phyloP scores from a whole-genome alignment of 2,329 filamentous ascomycete genomes.

The Periconia digitata region DNA sequence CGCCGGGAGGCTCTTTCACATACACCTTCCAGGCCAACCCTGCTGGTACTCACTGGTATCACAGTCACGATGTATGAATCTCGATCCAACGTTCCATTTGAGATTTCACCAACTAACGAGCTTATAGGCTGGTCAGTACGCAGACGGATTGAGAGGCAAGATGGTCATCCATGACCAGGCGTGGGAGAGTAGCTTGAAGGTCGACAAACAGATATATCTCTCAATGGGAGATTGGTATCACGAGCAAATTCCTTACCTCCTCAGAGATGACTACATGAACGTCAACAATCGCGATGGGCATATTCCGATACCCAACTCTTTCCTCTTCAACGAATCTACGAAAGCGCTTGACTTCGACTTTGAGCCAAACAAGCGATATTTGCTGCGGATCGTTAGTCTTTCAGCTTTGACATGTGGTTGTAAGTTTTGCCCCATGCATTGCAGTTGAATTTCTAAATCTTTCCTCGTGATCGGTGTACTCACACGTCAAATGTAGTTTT shows the following conservation, averaged over 20 bases:
- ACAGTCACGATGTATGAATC: constrained; percentile 10
- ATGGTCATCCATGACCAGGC: constrained; percentile 63
- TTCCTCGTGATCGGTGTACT: too few relatives aligned
- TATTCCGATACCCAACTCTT: constrained; percentile 67
- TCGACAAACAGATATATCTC: constrained; percentile 59
- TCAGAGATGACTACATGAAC: constrained; percentile 49
- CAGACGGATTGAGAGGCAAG: constrained; percentile 67
- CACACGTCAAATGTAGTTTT: constrained; percentile 29
- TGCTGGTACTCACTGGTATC: constrained; percentile 42
- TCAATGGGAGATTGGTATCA: constrained; percentile 74
- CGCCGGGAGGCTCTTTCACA: constrained; percentile 42
- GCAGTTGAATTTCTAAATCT: too few relatives aligned
- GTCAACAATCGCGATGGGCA: constrained; percentile 49
- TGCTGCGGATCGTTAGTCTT: constrained; percentile 70
- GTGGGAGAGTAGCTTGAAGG: constrained; percentile 53
- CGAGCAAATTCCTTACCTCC: constrained; percentile 53
- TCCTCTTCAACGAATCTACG: constrained; percentile 73
- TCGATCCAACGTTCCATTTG: not conserved
- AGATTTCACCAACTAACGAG: not conserved
- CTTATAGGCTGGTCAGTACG: constrained; percentile 52
- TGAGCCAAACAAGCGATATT: constrained; percentile 65
- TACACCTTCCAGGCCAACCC: constrained; percentile 50
- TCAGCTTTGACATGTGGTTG: constrained; percentile 61
- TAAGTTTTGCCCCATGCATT: constrained; percentile 52
- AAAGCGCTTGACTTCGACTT: constrained; percentile 59